Base-by-base conservation (phyloP, 129 eudicot genomes). In the Erigeron canadensis region DNA sequence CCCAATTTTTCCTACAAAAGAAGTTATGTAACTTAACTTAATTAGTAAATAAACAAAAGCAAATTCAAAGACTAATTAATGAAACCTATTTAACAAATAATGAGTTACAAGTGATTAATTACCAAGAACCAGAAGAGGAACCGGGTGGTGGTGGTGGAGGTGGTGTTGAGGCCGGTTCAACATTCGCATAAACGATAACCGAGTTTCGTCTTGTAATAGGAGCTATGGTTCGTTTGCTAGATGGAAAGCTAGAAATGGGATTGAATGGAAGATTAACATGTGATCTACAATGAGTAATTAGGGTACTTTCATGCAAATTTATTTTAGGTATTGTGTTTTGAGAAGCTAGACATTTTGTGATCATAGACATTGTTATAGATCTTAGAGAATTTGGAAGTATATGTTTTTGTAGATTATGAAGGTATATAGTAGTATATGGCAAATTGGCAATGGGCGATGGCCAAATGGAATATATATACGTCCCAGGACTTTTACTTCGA, bases 1-100 rank as follows among this genome's bases (percentile, higher is more conserved):
- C 55, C 90, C 90, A 88, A 47, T 66, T 81, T 64, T 77, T 80
- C 90, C 87, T 85, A 65, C 68, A 76, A 48, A 37, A 63, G 17
- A 50, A 39, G 8, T n/a, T n/a, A n/a, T n/a, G n/a, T n/a, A n/a
- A n/a, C n/a, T n/a, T n/a, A 28, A 11, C 7, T 10, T 15, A 38
- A 61, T 21, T 9, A 53, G 65, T 0, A 19, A 23, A 51, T 37
- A 58, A 67, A 4, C 4, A 9, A 15, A 38, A 63, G 16, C 7
- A 8, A 13, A 67, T 28, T 37, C 10, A 12, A 70, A 70, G n/a
- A 46, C 2, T 38, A n/a, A 73, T 2, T n/a, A 63, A 34, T 7
- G 11, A 3, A 28, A 28, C 34, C 1, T 28, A n/a, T n/a, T n/a
- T n/a, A 34, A 75, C 11, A 68, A 18, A 39, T 19, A 18, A 39